Base-by-base conservation (phyloP, 164 flowering plant genomes). In the Piper longum region DNA sequence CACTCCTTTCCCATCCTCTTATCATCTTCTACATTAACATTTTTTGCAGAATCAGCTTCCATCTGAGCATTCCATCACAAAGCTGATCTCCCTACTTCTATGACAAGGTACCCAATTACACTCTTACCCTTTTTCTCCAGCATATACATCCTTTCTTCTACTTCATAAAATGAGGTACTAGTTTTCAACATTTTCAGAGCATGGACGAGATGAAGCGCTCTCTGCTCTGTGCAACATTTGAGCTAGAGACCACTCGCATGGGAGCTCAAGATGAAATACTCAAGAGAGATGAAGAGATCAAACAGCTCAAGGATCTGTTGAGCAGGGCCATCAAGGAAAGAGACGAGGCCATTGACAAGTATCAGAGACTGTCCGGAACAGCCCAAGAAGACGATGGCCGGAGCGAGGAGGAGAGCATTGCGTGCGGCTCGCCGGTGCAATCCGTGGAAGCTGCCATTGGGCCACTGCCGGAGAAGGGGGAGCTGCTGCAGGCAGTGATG, bases 381-480 rank as follows among this genome's bases (percentile, higher is more conserved):
- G 3, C 7, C 44, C 8, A n/a, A 68, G 41, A 63, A 60, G 40
- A 58, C 7, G 7, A 44, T 57, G 14, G 52, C 72, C 43, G 39
- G 57, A 2, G 67, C 6, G 16, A 26, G 39, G 36, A 26, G 36
- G 41, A 11, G 70, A 57, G 3, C 60, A 67, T 16, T 7, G 59
- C 14, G 81, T 79, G 69, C 82, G 64, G 1, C 80, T 67, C 19
- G 48, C 70, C 18, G 62, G 60, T 45, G 41, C 75, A 2, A 76
- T 82, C 26, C 82, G 79, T 7, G 68, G 74, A 64, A 0, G 76
- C 36, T 26, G 36, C 69, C 63, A 86, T 85, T 48, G 82, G 73
- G 59, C 41, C 67, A n/a, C 73, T 85, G 59, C 98, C 98, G n/a
- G 72, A 76, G 58, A 80, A 82, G 51, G 98, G 98, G n/a, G 83